Evolutionary conservation across 495 filamentous ascomycete species (phyloP), one percentile per base, ranked within the genome.

Genomic region (Penicillium odoratum): DNA sequence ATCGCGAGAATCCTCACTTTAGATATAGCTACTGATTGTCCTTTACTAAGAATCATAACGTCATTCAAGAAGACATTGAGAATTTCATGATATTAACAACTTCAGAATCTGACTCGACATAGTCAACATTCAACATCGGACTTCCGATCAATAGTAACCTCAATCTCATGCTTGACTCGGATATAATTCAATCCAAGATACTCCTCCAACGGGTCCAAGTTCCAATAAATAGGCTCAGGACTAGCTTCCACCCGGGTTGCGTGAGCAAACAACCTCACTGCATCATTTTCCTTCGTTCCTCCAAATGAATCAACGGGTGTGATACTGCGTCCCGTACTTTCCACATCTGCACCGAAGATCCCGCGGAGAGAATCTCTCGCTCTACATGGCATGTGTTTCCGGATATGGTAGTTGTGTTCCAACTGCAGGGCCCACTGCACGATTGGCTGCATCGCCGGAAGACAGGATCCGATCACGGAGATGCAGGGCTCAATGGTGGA

Each of bases 401-500:
- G 40, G 26, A 57, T 26, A 28, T 40, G 38, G 9, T 51, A 33
- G 3, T 59, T 13, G 26, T 50, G 50, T 18, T 60, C 55, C 2
- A 60, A 21, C 26, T 59, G 63, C 30, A 58, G 60, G 38, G 55
- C 58, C 13, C 54, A 60, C 29, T 53, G 61, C 31, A 63, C 36
- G 26, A 68, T 43, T 5, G 62, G 62, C 26, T 63, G 64, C 28
- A 68, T 51, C 11, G 60, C 53, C 3, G 67, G 69, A 33, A 75
- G 63, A 51, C 69, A 76, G 10, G 76, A 76, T 49, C 70, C 72
- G 31, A 77, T 66, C 13, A 80, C 75, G 28, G 69, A 76, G 28
- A 74, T 64, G 55, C 73, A 75, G 42, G 72, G 60, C 33, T 80
- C 77, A 15, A 80, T 65, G 0, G 68, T 71, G 4, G 82, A 82